A percentile compares a stretch with the other conserved stretches of the same genome.
These are phyloP conservation scores for Apiospora kogelbergensis DNA, from an alignment of 2,329 filamentous ascomycete species.

Conservation along the genomic window DNA sequence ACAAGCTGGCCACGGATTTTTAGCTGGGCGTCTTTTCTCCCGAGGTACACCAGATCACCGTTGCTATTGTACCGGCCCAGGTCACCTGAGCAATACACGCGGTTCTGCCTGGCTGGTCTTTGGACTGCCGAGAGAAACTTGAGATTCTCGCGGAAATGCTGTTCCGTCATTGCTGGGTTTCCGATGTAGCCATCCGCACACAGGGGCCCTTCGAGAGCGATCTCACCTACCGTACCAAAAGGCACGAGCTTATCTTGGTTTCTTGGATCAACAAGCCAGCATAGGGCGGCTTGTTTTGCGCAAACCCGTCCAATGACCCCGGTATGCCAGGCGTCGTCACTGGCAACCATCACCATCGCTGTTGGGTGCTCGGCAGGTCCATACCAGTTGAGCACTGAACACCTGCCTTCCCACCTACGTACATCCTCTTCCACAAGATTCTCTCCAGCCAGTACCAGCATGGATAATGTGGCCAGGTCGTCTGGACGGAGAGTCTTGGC, in stretches of 20 bases:
- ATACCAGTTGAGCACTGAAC: conserved; percentile 1
- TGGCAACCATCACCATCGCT: not conserved
- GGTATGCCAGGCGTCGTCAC: not conserved
- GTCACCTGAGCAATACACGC: conserved; percentile 40
- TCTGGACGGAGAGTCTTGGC: not conserved
- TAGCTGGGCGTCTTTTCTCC: conserved; percentile 50
- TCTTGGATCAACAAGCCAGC: not conserved
- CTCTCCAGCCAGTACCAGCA: not conserved
- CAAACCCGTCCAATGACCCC: not conserved
- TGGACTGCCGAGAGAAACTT: not conserved
- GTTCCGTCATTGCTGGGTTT: not conserved
- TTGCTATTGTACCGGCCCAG: conserved; percentile 34
- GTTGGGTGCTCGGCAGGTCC: not conserved
- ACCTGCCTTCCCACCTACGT: not conserved
- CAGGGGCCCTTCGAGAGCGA: not conserved
- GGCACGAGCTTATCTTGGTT: not conserved
- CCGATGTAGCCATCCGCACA: not conserved
- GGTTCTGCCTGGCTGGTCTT: conserved; percentile 14
- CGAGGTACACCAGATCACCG: conserved; percentile 36
- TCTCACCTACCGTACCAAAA: not conserved
- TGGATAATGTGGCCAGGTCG: not conserved
- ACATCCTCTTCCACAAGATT: not conserved
- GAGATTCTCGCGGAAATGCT: not conserved
- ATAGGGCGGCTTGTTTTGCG: not conserved
- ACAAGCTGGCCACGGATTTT: conserved; percentile 52